These are phyloP conservation scores for Lasiodiplodia sp. DNA, from an alignment of 2,329 filamentous ascomycete species.

Conservation along the genomic window DNA sequence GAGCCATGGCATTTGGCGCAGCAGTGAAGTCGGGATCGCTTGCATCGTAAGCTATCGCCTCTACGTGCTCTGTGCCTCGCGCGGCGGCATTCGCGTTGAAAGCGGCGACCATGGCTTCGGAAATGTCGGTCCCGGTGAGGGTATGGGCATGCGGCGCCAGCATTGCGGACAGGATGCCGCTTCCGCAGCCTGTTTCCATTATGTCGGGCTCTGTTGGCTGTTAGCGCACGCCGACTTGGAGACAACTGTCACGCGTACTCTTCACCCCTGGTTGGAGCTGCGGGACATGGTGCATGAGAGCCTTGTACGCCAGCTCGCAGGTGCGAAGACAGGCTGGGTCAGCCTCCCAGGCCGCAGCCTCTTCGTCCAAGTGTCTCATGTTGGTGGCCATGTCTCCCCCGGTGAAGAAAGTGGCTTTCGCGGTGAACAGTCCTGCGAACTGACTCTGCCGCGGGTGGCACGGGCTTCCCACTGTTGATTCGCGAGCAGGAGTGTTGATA, in stretches of 20 bases:
- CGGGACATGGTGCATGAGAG: conserved; percentile 53
- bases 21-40: conserved; percentile 49
- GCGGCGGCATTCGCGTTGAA: conserved; percentile 55
- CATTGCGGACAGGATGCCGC: conserved; percentile 60
- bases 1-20: conserved; percentile 31
- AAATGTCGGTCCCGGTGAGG: conserved; percentile 62
- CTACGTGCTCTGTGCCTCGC: conserved; percentile 49
- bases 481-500: conserved; percentile 1
- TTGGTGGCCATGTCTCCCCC: conserved; percentile 30
- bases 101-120: conserved; percentile 62
- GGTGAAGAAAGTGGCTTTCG: background rate
- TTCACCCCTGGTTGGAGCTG: conserved; percentile 38
- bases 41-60: conserved; percentile 56
- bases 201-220: conserved; percentile 49
- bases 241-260: background rate
- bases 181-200: conserved; percentile 65
- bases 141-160: conserved; percentile 57
- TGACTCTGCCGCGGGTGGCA: background rate
- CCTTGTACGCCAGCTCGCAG: conserved; percentile 53
- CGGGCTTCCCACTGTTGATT: conserved; percentile 6
- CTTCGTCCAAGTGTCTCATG: conserved; percentile 61
- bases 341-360: conserved; percentile 62
- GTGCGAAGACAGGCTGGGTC: conserved; percentile 60
- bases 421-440: background rate
- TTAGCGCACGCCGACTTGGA: background rate